Base-by-base conservation (phyloP, 768 basidiomycete genomes). In the Collybia mongolica region DNA sequence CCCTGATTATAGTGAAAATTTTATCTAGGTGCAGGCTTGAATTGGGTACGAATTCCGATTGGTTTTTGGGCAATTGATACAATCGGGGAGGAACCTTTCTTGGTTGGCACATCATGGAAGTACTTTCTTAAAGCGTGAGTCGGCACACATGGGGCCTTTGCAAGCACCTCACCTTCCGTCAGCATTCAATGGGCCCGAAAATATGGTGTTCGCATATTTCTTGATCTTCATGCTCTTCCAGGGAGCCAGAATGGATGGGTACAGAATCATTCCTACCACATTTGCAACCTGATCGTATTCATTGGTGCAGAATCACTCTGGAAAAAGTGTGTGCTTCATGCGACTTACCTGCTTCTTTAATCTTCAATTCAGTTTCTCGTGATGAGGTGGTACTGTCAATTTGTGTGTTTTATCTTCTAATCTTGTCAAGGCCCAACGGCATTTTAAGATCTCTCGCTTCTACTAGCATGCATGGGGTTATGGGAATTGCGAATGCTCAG, bases 401-500 rank as follows among this genome's bases (percentile, higher is more conserved):
- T 51, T 57, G 53, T 54, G 40, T 32, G 52, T 54, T 29, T 35
- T 5, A 46, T 36, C 28, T 38, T 19, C 23, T 39, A 53, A 9
- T 36, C 8, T 49, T 49, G 38, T 56, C 54, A 78, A 80, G 77
- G 22, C 78, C 74, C 53, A 83, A 83, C 55, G 79, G 64, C 82
- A 84, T 75, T 71, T 63, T 22, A 26, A 14, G n/a, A 19, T 17
- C 32, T 15, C 40, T 50, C 17, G 17, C 32, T 26, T 43, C 40
- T 26, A 57, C 54, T 14, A 56, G 58, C 35, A 54, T 57, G 19
- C 66, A 73, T 48, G 84, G 86, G 15, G 81, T 84, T 47, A 93
- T 93, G 91, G 92, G 92, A 14, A 58, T 92, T 42, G 90, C 90
- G 39, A 94, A 94, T 60, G 93, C 88, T 8, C 78, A 93, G 65